These are phyloP conservation scores for Termitomyces sp. DNA, from an alignment of 768 basidiomycete genomes.

Conservation along the genomic window DNA sequence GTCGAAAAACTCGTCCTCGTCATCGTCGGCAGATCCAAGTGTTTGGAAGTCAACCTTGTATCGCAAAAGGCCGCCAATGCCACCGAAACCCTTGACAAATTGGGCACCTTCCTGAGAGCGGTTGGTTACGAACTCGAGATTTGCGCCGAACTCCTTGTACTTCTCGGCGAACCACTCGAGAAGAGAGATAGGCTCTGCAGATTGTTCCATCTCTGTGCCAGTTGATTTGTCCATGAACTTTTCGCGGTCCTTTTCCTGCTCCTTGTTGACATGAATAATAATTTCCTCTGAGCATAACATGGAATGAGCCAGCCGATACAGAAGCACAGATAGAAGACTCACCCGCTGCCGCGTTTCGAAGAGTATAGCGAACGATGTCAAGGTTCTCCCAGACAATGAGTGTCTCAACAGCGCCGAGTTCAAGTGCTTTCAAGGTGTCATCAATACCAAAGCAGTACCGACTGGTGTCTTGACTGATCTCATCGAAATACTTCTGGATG, in stretches of 20 bases:
- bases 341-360: slow-evolving; percentile 93
- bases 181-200: slow-evolving; percentile 73
- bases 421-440: slow-evolving; percentile 93
- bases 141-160: slow-evolving; percentile 96
- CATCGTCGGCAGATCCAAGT: slow-evolving; percentile 69
- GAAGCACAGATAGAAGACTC: slow-evolving; percentile 10
- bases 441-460: slow-evolving; percentile 98
- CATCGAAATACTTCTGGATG: slow-evolving; percentile 98
- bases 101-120: slow-evolving; percentile 96
- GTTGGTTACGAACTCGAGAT: slow-evolving; percentile 94
- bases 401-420: slow-evolving; percentile 95
- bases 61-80: slow-evolving; percentile 90
- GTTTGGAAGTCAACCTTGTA: slow-evolving; percentile 98
- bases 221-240: slow-evolving; percentile 96
- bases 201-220: slow-evolving; percentile 92
- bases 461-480: slow-evolving; percentile 95
- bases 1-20: slow-evolving; percentile 84
- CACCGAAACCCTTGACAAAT: slow-evolving; percentile 98
- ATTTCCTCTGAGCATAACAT: slow-evolving; percentile 59
- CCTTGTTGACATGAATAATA: slow-evolving; percentile 71
- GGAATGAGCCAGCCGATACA: background rate
- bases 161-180: slow-evolving; percentile 99
- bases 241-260: slow-evolving; percentile 89
- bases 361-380: slow-evolving; percentile 80
- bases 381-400: slow-evolving; percentile 98